Evolutionary conservation across 768 basidiomycete genomes (phyloP), one percentile per base, ranked within the genome.

Genomic region (Leucosporidium scottii): DNA sequence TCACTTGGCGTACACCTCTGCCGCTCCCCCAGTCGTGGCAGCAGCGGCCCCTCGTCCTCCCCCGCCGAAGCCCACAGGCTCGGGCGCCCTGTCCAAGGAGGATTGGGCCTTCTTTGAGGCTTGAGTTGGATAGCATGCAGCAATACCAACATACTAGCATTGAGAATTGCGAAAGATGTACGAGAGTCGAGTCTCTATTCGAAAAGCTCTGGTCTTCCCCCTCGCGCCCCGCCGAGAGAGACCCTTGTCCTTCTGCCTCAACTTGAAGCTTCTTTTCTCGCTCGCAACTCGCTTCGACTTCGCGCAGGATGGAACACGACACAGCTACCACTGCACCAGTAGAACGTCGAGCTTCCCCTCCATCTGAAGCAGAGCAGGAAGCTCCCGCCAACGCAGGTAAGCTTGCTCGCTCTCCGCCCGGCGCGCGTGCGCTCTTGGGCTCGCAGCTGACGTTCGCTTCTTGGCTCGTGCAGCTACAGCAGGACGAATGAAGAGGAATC

Each of bases 91-190:
- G n/a, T 57, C 51, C 28, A 34, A 58, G 10, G 65, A 67, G 30
- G 71, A 72, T 17, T n/a, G 69, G 59, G 31, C 25, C 23, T 72
- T 72, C 50, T 72, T 72, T 50, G 71, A 72, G 63, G 36, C 17
- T 1, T 68, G 39, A 21, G 15, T 44, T 15, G 39, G 39, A 44
- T 44, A 44, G 39, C 39, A 44, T 44, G 3, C 12, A 44, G 39
- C 39, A 44, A 44, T 44, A 44, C 39, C 39, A 44, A 8, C 39
- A 44, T 44, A 44, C 39, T 34, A 44, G 39, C 39, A 44, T 44
- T 44, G 5, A 6, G 34, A 6, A 5, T 36, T 36, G 34, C 12
- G 34, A 36, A 36, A 36, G 12, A 36, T 36, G 34, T 36, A 36
- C 34, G 34, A 36, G n/a, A n/a, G n/a, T n/a, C n/a, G n/a, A n/a